Base-by-base conservation (phyloP, 805 yeast genomes). In the Candida railenensis region DNA sequence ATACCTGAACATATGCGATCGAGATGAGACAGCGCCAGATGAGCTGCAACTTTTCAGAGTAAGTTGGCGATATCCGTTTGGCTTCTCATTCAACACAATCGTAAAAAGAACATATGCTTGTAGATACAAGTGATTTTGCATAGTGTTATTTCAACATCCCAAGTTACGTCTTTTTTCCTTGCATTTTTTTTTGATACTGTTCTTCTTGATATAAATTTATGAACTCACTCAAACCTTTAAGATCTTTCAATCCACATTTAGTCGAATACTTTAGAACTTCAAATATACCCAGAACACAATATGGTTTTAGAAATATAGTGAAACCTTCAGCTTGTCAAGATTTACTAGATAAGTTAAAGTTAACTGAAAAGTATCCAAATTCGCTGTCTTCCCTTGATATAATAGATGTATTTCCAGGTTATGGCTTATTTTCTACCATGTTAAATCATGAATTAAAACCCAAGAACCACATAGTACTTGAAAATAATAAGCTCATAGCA, bases 381-480 rank as follows among this genome's bases (percentile, higher is more conserved):
- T 53, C 66, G 15, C 57, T 59, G n/a, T 63, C 62, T 20, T 18
- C 55, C 40, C 66, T 77, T 20, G 77, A 77, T 48, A 74, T 87
- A 0, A 57, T 86, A 4, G 91, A 86, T 51, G 67, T 81, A 9
- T 81, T 81, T 52, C 70, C 86, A 0, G 83, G 86, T 1, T 71
- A 76, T 28, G 82, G 87, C 3, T 66, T 82, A 1, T 79, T 85
- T 54, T 77, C 91, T 0, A 69, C 82, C 1, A 77, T 82, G 50
- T 56, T 91, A n/a, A 74, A 87, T 59, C 73, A 81, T 45, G 70
- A 69, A 25, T 64, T 85, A 12, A 65, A 76, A 34, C 97, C 97
- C 0, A 61, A 66, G 30, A 79, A 76, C 22, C 90, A 90, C 56
- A 54, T 85, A 0, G 51, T 89, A 3, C 66, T 88, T 61, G 94